Base-by-base conservation (phyloP, 495 filamentous ascomycete species). In the Tuber borchii region DNA sequence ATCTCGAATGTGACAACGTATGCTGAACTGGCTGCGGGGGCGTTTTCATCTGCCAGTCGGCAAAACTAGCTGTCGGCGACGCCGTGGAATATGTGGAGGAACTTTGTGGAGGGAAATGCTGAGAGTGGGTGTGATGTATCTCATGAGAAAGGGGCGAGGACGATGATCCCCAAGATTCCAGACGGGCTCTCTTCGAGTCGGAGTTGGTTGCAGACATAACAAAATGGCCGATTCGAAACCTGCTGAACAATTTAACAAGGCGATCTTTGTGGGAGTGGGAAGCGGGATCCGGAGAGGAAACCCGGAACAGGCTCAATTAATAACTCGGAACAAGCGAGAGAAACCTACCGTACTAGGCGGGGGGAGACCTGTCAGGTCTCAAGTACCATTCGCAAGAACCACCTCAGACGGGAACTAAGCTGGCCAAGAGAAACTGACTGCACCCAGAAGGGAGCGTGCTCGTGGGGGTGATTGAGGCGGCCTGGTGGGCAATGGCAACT, bases 121-220 rank as follows among this genome's bases (percentile, higher is more conserved):
- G n/a, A 70, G 77, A 77, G 78, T 79, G 78, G 68, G 73, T 71
- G 76, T 79, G 78, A 73, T 79, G 78, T 34, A 65, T 34, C 61
- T 79, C 78, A 79, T 79, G 77, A 44, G 78, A 77, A 74, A 75
- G 78, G 70, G 73, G 73, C 78, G 77, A 79, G 31, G 78, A 75
- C 48, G 78, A 71, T 44, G 77, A 79, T 79, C 77, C 78, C 78
- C 78, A 79, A 42, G 78, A 79, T 75, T 79, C 73, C 76, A 79
- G 77, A 79, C 78, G 78, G 73, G 77, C 73, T 73, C 78, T 79
- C 78, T 79, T 79, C 75, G 78, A 79, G 78, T 79, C 78, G 78
- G 78, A 76, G 78, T 79, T 79, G 70, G 77, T 79, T 75, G 78
- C 70, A 79, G 78, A 77, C 78, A 79, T 79, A 79, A 79, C 76